Percentiles rank a stretch among this genome's conserved stretches.
Evolutionary conservation across 768 basidiomycete genomes (phyloP).

Genomic region (Cystobasidium onofrii): DNA sequence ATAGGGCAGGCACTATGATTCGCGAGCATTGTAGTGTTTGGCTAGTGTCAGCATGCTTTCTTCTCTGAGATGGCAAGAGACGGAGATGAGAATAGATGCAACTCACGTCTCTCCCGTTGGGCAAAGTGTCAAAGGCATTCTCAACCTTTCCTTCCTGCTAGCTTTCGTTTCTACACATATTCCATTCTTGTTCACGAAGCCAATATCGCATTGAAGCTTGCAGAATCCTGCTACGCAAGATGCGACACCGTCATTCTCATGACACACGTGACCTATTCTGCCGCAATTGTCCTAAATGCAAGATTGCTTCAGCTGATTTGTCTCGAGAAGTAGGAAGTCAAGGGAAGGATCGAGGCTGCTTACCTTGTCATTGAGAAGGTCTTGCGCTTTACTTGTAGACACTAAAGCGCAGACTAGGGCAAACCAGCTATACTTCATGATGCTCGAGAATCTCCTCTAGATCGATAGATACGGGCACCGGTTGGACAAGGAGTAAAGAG

Average conservation of each 20-base stretch:
- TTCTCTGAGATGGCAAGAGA: not conserved
- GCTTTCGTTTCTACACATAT: constrained; percentile 25
- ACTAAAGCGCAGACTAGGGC: not conserved
- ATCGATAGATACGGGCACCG: too few relatives aligned
- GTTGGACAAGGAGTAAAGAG: not conserved
- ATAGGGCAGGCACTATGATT: constrained; percentile 26
- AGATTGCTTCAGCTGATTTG: not conserved
- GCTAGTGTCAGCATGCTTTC: too few relatives aligned
- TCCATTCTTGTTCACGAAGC: constrained; percentile 24
- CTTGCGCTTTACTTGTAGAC: not conserved
- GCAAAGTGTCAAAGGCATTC: constrained; percentile 13
- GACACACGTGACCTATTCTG: constrained; percentile 15
- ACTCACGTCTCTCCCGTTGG: constrained; percentile 26
- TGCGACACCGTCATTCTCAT: constrained; percentile 24
- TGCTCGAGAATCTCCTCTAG: not conserved
- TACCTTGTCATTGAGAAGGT: constrained; percentile 25
- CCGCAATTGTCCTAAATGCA: constrained; percentile 17
- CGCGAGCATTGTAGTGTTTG: too few relatives aligned
- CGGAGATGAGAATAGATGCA: not conserved
- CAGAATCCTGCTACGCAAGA: constrained; percentile 18
- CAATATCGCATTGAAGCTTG: constrained; percentile 2
- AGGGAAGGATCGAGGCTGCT: not conserved
- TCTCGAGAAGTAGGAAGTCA: too few relatives aligned
- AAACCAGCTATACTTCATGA: not conserved
- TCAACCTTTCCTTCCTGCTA: constrained; percentile 10